phyloP scores from a whole-genome alignment of 176 grass and related monocot species.

The Carex cristatella region DNA sequence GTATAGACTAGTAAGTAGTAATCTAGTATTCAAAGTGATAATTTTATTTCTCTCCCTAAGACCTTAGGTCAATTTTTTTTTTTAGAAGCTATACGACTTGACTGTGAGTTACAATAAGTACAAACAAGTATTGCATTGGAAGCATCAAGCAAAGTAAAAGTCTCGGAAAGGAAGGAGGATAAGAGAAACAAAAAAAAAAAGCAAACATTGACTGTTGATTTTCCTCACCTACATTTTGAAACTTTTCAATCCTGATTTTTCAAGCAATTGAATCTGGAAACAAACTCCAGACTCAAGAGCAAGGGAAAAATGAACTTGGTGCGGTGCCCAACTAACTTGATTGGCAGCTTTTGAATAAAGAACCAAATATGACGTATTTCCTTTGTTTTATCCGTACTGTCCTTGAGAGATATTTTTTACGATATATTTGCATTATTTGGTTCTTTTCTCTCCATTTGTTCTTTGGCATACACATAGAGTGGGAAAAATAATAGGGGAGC shows the following conservation, averaged over 20 bases:
- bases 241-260: background rate
- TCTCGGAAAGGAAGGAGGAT: background rate
- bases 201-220: conserved; percentile 14
- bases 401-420: background rate
- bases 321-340: background rate
- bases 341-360: conserved; percentile 4
- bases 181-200: background rate
- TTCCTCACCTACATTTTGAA: conserved; percentile 13
- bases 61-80: background rate
- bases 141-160: background rate
- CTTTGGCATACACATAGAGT: background rate
- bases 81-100: background rate
- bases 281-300: background rate
- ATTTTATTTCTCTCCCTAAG: background rate
- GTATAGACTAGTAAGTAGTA: background rate
- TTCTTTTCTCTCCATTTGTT: background rate
- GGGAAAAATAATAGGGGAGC: too few species aligned
- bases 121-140: background rate
- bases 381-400: background rate
- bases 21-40: background rate
- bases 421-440: background rate
- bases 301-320: background rate
- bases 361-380: background rate
- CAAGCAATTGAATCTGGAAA: conserved; percentile 3
- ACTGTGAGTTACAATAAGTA: background rate